Percentiles rank a stretch among this genome's conserved stretches.
phyloP scores from a whole-genome alignment of 495 filamentous ascomycete species.

The Copromyces sp. region DNA sequence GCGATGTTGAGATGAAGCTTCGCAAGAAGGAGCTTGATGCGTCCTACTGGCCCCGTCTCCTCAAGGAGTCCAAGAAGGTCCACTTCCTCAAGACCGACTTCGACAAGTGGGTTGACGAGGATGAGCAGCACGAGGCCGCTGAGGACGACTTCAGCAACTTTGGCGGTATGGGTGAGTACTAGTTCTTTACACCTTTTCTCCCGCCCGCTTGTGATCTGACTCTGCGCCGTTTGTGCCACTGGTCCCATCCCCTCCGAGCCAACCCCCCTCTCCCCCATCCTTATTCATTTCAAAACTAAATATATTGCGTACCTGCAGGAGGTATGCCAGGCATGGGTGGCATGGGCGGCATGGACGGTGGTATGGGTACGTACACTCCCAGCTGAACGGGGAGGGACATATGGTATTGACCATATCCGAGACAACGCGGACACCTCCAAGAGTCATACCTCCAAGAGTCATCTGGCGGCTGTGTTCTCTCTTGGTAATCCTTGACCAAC shows the following conservation, averaged over 20 bases:
- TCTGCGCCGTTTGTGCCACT: neutral
- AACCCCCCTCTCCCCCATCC: neutral
- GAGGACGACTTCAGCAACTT: slow-evolving; percentile 79
- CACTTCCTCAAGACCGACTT: slow-evolving; percentile 99
- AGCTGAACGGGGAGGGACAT: neutral
- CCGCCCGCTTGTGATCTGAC: neutral
- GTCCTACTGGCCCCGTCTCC: slow-evolving; percentile 87
- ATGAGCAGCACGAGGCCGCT: slow-evolving; percentile 82
- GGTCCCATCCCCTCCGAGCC: neutral
- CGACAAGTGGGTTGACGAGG: slow-evolving; percentile 99
- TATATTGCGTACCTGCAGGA: slow-evolving; percentile 13
- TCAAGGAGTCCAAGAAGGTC: slow-evolving; percentile 78
- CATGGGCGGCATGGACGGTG: slow-evolving; percentile 1
- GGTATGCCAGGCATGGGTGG: slow-evolving; percentile 40
- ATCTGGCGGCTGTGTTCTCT: neutral
- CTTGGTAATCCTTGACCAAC: neutral
- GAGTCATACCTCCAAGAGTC: neutral
- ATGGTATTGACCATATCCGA: neutral
- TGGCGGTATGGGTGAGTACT: slow-evolving; percentile 44
- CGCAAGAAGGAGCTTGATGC: slow-evolving; percentile 90
- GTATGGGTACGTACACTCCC: slow-evolving; percentile 31
- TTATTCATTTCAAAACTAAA: slow-evolving; percentile 6
- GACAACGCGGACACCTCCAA: slow-evolving; percentile 1
- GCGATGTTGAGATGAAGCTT: slow-evolving; percentile 81
- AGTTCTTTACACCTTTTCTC: neutral